phyloP scores from a whole-genome alignment of 257 asterid species.

The Solanum chmielewskii region DNA sequence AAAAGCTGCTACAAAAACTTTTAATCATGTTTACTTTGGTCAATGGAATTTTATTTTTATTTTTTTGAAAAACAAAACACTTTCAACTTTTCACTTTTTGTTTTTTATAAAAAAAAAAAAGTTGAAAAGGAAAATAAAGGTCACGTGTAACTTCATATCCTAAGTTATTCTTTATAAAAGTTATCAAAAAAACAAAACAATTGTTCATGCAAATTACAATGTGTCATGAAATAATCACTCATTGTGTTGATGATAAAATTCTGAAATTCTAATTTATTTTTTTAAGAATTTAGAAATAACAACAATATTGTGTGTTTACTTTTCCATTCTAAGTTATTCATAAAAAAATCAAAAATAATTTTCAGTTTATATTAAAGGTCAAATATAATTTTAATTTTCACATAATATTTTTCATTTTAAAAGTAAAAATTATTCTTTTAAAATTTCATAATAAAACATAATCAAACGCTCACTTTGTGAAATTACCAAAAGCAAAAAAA shows the following conservation, averaged over 20 bases:
- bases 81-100: not conserved
- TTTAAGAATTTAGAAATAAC: too few species aligned
- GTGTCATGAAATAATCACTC: not conserved
- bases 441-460: not conserved
- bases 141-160: constrained; percentile 12
- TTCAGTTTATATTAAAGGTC: accelerated
- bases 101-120: not conserved
- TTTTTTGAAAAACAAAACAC: not conserved
- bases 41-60: constrained; percentile 7
- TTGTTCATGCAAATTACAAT: constrained; percentile 13
- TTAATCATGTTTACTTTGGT: constrained; percentile 21
- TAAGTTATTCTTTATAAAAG: not conserved
- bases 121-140: not conserved
- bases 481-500: not conserved
- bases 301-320: too few species aligned
- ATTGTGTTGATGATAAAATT: too few species aligned
- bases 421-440: too few species aligned
- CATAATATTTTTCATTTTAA: too few species aligned
- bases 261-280: too few species aligned
- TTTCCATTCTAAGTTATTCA: not conserved
- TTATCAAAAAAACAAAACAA: not conserved
- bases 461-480: too few species aligned
- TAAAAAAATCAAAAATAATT: not conserved
- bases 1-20: constrained; percentile 12
- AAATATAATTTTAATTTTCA: accelerated